Percentiles rank a stretch among this genome's conserved stretches.
Conservation (phyloP, 2,329 filamentous ascomycete genomes). For the Rhytidhysteron rufulum region DNA sequence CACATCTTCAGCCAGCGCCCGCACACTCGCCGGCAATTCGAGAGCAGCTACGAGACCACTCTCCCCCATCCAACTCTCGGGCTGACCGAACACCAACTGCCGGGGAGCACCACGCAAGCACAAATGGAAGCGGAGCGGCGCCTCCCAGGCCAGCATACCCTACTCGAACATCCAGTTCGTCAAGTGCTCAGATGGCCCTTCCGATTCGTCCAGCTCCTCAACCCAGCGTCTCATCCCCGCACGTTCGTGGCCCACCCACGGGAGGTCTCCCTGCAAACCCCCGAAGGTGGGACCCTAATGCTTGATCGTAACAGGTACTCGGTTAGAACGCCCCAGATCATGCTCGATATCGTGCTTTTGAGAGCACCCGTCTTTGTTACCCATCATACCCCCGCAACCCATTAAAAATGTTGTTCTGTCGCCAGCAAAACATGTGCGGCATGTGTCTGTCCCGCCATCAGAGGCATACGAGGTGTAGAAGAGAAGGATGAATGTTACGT, state of each 20-base stretch:
- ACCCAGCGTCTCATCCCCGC: conserved; percentile 20
- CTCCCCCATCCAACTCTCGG: conserved; percentile 20
- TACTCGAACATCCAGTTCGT: conserved; percentile 40
- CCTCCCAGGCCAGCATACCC: conserved; percentile 40
- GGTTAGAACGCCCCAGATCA: too few relatives aligned
- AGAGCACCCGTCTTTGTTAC: too few relatives aligned
- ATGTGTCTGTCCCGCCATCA: too few relatives aligned
- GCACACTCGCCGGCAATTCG: conserved; percentile 63
- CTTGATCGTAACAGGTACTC: too few relatives aligned
- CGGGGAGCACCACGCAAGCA: conserved; percentile 18
- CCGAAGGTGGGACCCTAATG: conserved; percentile 31
- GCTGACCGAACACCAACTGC: conserved; percentile 14
- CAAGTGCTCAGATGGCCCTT: conserved; percentile 37
- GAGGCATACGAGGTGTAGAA: too few relatives aligned
- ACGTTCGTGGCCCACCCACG: conserved; percentile 20
- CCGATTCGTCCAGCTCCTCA: conserved; percentile 44
- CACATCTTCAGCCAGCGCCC: conserved; percentile 78
- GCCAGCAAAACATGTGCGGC: too few relatives aligned
- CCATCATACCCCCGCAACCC: too few relatives aligned
- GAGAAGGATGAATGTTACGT: too few relatives aligned
- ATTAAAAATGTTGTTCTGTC: too few relatives aligned
- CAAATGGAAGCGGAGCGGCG: conserved; percentile 18
- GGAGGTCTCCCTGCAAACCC: conserved; percentile 24
- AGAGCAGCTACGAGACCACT: conserved; percentile 35
- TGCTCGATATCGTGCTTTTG: too few relatives aligned